Percentiles rank a stretch among this genome's conserved stretches.
Evolutionary conservation across 345 rosid species (phyloP).

Genomic region (Garcia nutans): DNA sequence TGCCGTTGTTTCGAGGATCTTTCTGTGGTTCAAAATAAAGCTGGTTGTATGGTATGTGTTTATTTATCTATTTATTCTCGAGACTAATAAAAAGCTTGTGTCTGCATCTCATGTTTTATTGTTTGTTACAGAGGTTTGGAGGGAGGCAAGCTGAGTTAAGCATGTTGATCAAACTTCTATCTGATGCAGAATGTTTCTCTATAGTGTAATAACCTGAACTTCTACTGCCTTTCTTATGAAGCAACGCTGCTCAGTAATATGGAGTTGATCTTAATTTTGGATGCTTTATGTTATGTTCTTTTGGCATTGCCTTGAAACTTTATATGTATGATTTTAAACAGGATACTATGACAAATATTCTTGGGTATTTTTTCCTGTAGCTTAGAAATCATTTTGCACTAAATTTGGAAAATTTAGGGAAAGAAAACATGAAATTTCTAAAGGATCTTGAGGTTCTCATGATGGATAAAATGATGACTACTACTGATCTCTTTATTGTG

Average conservation of each 20-base stretch:
- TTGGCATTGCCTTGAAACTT: neutral
- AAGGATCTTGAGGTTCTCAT: neutral
- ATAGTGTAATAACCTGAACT: conserved; percentile 40
- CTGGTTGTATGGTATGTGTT: conserved; percentile 42
- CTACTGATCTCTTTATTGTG: neutral
- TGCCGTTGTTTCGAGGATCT: conserved; percentile 38
- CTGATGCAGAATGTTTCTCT: conserved; percentile 40
- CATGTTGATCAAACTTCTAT: conserved; percentile 39
- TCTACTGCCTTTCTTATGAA: neutral
- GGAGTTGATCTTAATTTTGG: neutral
- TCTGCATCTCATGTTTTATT: conserved; percentile 16
- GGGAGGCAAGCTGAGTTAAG: conserved; percentile 39
- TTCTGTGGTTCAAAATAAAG: conserved; percentile 25
- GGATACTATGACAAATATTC: neutral
- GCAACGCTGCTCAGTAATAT: neutral
- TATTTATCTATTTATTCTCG: conserved; percentile 9
- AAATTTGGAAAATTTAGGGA: no score
- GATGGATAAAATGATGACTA: neutral
- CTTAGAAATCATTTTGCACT: neutral
- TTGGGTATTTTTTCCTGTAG: neutral
- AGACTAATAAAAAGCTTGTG: conserved; percentile 11
- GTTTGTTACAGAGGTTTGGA: conserved; percentile 38
- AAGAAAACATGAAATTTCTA: neutral
- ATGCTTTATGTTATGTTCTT: neutral
- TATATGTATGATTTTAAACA: neutral